A percentile compares a stretch with the other conserved stretches of the same genome.
phyloP scores from a whole-genome alignment of 2,329 filamentous ascomycete species.

The Penicillium aurantiogriseum region DNA sequence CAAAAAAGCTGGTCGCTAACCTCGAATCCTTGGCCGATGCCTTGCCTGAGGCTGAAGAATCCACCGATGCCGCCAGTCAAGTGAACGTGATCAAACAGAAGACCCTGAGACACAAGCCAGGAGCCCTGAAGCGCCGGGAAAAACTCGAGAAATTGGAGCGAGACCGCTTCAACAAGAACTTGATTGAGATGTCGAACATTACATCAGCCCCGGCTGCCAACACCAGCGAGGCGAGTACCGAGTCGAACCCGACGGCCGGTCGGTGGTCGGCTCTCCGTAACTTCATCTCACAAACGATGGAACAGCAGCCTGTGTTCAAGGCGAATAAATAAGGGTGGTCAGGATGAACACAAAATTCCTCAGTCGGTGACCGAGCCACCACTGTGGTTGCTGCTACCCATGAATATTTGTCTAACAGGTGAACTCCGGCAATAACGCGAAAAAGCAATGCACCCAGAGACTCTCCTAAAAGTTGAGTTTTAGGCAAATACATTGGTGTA shows the following conservation, averaged over 20 bases:
- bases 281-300: conserved; percentile 85
- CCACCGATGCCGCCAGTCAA: conserved; percentile 48
- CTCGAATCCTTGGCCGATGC: conserved; percentile 77
- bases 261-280: conserved; percentile 78
- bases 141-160: conserved; percentile 76
- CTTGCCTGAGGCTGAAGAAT: conserved; percentile 61
- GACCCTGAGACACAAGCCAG: conserved; percentile 71
- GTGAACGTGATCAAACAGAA: conserved; percentile 71
- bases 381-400: not conserved
- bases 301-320: conserved; percentile 77
- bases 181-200: conserved; percentile 67
- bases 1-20: conserved; percentile 74
- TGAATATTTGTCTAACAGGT: not conserved
- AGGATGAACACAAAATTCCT: not conserved
- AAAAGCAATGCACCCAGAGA: not conserved
- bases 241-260: conserved; percentile 48
- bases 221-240: conserved; percentile 17
- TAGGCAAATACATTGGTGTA: not conserved
- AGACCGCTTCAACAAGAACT: conserved; percentile 76
- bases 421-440: not conserved
- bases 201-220: conserved; percentile 27
- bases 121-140: conserved; percentile 80
- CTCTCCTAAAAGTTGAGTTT: not conserved
- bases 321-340: conserved; percentile 25
- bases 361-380: not conserved